Evolutionary conservation across 495 filamentous ascomycete genomes (phyloP).

Genomic region (Viridothelium virens): DNA sequence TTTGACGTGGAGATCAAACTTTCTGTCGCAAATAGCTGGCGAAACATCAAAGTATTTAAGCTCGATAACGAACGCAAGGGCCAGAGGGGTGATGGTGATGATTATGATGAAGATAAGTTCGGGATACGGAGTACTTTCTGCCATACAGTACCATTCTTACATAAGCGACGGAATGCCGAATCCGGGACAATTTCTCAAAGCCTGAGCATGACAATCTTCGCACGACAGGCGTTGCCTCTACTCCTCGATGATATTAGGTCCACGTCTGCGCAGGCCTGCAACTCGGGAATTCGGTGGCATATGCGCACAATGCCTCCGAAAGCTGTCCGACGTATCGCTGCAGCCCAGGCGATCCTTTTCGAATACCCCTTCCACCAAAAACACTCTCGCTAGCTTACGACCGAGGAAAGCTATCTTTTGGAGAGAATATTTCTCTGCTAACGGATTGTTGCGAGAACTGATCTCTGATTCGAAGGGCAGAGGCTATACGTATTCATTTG

Average conservation of each 20-base stretch:
- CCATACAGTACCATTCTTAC: background rate
- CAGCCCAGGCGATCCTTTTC: background rate
- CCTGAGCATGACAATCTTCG: background rate
- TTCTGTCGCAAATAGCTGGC: too few relatives aligned
- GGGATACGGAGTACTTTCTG: too few relatives aligned
- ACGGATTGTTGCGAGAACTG: background rate
- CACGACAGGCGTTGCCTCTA: background rate
- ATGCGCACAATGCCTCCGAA: slow-evolving; percentile 1
- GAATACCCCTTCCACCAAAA: background rate
- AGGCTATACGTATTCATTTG: background rate
- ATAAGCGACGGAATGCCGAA: background rate
- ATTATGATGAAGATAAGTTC: too few relatives aligned
- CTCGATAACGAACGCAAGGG: too few relatives aligned
- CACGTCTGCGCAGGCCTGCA: background rate
- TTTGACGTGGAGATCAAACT: too few relatives aligned
- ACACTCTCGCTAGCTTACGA: background rate
- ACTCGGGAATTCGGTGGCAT: background rate
- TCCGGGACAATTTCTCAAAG: background rate
- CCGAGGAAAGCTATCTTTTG: background rate
- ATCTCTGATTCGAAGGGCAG: background rate
- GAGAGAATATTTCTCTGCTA: slow-evolving; percentile 6
- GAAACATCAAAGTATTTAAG: too few relatives aligned
- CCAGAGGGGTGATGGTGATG: too few relatives aligned
- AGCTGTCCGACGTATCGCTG: background rate
- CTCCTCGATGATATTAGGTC: background rate